These are phyloP conservation scores for Bipolaris oryzae DNA, from an alignment of 2,329 filamentous ascomycete species.

Conservation along the genomic window DNA sequence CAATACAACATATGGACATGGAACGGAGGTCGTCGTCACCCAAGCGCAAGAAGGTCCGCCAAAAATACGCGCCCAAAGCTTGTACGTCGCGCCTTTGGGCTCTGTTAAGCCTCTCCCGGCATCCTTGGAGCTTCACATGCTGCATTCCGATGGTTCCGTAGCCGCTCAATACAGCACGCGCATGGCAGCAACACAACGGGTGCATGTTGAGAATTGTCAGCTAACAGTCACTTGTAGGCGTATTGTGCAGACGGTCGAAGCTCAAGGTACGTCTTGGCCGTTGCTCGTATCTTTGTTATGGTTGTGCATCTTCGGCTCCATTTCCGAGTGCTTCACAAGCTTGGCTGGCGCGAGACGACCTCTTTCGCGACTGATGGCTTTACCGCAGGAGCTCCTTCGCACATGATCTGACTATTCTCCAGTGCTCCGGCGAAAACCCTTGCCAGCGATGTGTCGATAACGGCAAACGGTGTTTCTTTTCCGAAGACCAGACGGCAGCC, in stretches of 20 bases:
- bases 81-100: constrained; percentile 33
- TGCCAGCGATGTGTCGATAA: constrained; percentile 46
- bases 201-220: constrained; percentile 1
- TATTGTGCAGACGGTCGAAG: constrained; percentile 44
- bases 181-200: background rate
- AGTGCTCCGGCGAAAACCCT: constrained; percentile 46
- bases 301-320: background rate
- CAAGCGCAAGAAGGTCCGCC: constrained; percentile 45
- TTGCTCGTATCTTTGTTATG: background rate
- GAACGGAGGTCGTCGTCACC: constrained; percentile 35
- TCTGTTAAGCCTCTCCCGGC: background rate
- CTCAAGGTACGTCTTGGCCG: constrained; percentile 35
- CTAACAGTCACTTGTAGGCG: constrained; percentile 33
- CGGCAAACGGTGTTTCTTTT: constrained; percentile 46
- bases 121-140: constrained; percentile 6
- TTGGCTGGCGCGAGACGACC: background rate
- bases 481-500: constrained; percentile 46
- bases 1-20: constrained; percentile 25
- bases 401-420: background rate
- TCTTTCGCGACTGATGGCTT: background rate
- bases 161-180: constrained; percentile 9
- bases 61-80: constrained; percentile 46
- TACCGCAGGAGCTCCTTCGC: background rate
- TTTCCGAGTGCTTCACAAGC: background rate
- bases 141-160: constrained; percentile 39